Percentiles rank a stretch among this genome's conserved stretches.
Conservation (phyloP, 345 rosid species). For the Salix purpurea region DNA sequence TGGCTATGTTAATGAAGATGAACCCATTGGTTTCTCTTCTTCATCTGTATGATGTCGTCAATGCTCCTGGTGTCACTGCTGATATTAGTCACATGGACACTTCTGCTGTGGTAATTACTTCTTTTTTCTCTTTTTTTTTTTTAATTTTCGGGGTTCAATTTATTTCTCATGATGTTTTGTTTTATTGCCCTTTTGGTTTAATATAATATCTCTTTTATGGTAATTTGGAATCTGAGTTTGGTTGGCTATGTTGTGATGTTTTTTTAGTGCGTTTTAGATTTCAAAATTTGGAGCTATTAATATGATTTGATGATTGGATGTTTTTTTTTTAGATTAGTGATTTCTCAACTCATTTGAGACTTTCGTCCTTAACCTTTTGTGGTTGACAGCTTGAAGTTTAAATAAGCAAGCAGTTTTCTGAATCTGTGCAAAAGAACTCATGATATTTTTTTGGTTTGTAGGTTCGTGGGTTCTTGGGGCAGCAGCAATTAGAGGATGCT, state of each 20-base stretch:
- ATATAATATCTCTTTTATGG: no score
- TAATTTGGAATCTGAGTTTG: no score
- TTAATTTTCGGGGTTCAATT: not conserved
- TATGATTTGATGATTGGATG: no score
- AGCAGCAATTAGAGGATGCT: slow-evolving; percentile 72
- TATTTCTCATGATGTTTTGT: no score
- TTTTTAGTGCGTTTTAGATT: no score
- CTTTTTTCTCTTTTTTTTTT: not conserved
- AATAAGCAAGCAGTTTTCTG: not conserved
- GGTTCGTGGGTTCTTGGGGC: slow-evolving; percentile 97
- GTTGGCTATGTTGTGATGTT: no score
- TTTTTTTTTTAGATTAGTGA: no score
- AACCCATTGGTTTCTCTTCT: slow-evolving; percentile 91
- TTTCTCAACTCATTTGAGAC: no score
- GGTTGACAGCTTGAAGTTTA: not conserved
- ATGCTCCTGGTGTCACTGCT: slow-evolving; percentile 88
- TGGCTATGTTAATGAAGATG: slow-evolving; percentile 91
- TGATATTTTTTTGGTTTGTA: slow-evolving; percentile 13
- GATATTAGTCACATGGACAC: slow-evolving; percentile 99
- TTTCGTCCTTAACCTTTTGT: no score
- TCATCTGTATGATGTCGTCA: slow-evolving; percentile 91
- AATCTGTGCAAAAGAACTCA: not conserved
- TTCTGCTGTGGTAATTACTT: slow-evolving; percentile 62
- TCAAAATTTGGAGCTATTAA: no score
- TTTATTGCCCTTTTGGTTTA: no score